A percentile compares a stretch with the other conserved stretches of the same genome.
Evolutionary conservation across 805 yeast genomes (phyloP).

Genomic region (Debaryomyces maramus): DNA sequence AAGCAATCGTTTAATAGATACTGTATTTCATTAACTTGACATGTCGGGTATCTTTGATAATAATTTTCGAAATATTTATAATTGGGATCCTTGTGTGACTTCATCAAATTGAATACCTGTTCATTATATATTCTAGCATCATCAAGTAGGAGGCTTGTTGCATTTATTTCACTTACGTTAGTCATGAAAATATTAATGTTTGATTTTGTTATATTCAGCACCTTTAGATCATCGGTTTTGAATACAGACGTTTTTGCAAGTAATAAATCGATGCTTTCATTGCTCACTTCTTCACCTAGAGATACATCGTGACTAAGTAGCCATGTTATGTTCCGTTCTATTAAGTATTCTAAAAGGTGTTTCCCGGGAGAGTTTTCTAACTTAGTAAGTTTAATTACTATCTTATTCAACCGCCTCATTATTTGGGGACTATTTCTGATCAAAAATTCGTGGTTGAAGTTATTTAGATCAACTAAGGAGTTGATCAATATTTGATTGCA

Average conservation of each 20-base stretch:
- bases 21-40: neutral
- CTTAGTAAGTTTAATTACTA: neutral
- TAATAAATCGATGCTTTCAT: neutral
- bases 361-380: neutral
- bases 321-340: constrained; percentile 1
- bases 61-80: constrained; percentile 3
- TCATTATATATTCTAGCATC: constrained; percentile 2
- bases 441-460: constrained; percentile 1
- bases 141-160: neutral
- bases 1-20: neutral
- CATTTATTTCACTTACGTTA: neutral
- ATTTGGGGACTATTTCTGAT: neutral
- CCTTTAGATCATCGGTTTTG: neutral
- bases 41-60: neutral
- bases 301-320: neutral
- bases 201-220: neutral
- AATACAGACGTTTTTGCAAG: neutral
- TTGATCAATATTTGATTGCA: constrained; percentile 9
- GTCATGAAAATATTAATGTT: neutral
- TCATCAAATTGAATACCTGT: neutral
- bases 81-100: neutral
- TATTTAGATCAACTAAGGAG: constrained; percentile 8
- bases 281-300: neutral
- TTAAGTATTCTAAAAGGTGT: constrained; percentile 6
- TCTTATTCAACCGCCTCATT: neutral